These are phyloP conservation scores for Lasiosphaeria hispida DNA, from an alignment of 495 filamentous ascomycete genomes.

Conservation along the genomic window DNA sequence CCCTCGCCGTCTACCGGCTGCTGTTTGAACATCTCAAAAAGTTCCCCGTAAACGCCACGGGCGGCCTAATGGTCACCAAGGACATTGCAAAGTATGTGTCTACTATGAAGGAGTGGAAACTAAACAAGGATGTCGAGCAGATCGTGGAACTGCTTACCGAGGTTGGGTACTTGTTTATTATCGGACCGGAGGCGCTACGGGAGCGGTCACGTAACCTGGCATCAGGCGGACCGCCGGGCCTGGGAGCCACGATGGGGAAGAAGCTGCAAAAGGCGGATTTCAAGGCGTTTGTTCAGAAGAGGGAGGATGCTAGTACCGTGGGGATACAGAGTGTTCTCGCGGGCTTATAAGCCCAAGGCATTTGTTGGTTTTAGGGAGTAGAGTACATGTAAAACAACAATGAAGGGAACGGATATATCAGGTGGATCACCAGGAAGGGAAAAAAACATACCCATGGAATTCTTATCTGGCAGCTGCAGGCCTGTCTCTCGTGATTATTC, in stretches of 20 bases:
- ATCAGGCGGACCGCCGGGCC: constrained; percentile 30
- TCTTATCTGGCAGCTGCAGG: no score
- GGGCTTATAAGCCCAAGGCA: constrained; percentile 34
- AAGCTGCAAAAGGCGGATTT: constrained; percentile 69
- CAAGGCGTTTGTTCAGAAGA: constrained; percentile 73
- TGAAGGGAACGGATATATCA: neutral
- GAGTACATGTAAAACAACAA: neutral
- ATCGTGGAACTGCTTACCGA: constrained; percentile 83
- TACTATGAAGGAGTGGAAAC: constrained; percentile 74
- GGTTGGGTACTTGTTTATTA: constrained; percentile 95
- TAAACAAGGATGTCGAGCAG: constrained; percentile 65
- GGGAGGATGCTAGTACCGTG: constrained; percentile 77
- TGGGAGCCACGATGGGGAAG: constrained; percentile 29
- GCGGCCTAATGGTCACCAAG: constrained; percentile 92
- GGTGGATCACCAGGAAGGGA: no score
- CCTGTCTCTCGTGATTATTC: no score
- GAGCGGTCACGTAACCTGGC: constrained; percentile 67
- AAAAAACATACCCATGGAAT: no score
- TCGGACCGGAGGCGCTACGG: constrained; percentile 81
- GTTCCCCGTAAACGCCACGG: constrained; percentile 85
- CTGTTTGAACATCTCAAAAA: constrained; percentile 92
- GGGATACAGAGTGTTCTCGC: constrained; percentile 78
- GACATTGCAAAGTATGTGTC: constrained; percentile 90
- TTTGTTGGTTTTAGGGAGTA: neutral
- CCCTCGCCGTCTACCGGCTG: constrained; percentile 68